Evolutionary conservation across 371 early-diverging fungal genomes (phyloP).

Genomic region (Mortierella sp.): DNA sequence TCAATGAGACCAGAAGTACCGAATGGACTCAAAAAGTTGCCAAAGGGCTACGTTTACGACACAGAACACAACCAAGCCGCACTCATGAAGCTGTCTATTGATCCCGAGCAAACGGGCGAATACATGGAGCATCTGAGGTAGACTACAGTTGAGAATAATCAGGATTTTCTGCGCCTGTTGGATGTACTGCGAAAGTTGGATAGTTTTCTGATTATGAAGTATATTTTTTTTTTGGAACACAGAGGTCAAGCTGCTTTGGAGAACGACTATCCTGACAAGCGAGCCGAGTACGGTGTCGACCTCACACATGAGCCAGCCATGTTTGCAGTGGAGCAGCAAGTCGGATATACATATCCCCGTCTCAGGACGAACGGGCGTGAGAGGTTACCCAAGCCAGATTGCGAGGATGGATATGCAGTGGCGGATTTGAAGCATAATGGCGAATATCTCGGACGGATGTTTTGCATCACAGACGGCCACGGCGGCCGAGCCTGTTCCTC

Average conservation of each 20-base stretch:
- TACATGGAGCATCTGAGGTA: constrained; percentile 44
- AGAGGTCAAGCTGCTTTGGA: constrained; percentile 34
- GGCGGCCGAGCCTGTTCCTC: constrained; percentile 75
- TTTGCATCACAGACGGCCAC: constrained; percentile 74
- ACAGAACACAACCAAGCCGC: constrained; percentile 44
- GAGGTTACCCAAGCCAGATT: constrained; percentile 67
- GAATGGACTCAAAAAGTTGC: constrained; percentile 48
- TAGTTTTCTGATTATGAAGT: neutral
- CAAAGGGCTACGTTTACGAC: constrained; percentile 52
- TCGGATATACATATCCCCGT: constrained; percentile 73
- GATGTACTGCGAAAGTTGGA: neutral
- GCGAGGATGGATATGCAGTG: constrained; percentile 73
- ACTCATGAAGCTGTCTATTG: constrained; percentile 38
- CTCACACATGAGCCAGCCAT: constrained; percentile 30
- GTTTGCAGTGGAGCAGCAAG: constrained; percentile 73
- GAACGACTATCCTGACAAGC: constrained; percentile 39
- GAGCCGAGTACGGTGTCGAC: constrained; percentile 47
- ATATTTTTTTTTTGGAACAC: neutral
- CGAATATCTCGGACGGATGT: constrained; percentile 62
- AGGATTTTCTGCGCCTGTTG: neutral
- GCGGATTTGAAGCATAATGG: constrained; percentile 59
- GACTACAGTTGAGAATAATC: neutral
- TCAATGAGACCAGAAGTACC: constrained; percentile 25
- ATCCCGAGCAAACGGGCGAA: constrained; percentile 45
- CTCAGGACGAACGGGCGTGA: constrained; percentile 67